Percentiles rank a stretch among this genome's conserved stretches.
Conservation (phyloP, 78 protist genomes). For the Tieghemostelium lacteum region DNA sequence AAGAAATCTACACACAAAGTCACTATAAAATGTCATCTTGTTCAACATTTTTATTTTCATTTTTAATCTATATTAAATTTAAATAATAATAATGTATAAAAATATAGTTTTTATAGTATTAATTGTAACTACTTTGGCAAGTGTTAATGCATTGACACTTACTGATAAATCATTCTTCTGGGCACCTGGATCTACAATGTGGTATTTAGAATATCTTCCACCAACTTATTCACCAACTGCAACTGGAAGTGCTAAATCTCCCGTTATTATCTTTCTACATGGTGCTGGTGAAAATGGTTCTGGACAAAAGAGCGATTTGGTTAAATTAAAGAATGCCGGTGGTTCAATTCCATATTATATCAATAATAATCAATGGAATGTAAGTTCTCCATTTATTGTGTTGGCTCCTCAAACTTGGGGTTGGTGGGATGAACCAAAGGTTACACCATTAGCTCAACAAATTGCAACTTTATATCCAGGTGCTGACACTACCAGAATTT, state of each 20-base stretch:
- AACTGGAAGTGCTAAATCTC: background rate
- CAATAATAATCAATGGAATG: background rate
- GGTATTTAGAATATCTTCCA: constrained; percentile 11
- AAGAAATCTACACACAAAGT: no score
- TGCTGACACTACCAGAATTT: constrained; percentile 4
- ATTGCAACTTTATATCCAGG: constrained; percentile 13
- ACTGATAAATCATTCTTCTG: no score
- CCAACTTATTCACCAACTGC: background rate
- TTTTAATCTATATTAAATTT: no score
- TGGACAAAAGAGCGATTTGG: background rate
- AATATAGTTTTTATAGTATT: no score
- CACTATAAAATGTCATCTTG: no score
- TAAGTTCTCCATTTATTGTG: background rate
- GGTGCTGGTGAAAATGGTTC: background rate
- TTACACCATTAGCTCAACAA: constrained; percentile 2
- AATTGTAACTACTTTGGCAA: no score
- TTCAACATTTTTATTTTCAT: no score
- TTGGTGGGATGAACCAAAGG: constrained; percentile 14
- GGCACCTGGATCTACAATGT: background rate
- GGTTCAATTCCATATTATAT: background rate
- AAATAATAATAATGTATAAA: no score
- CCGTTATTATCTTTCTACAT: background rate
- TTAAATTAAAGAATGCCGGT: background rate
- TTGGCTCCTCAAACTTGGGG: constrained; percentile 9
- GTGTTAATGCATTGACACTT: no score